A percentile compares a stretch with the other conserved stretches of the same genome.
Evolutionary conservation across 345 rosid species (phyloP).

Genomic region (Stellera chamaejasme): DNA sequence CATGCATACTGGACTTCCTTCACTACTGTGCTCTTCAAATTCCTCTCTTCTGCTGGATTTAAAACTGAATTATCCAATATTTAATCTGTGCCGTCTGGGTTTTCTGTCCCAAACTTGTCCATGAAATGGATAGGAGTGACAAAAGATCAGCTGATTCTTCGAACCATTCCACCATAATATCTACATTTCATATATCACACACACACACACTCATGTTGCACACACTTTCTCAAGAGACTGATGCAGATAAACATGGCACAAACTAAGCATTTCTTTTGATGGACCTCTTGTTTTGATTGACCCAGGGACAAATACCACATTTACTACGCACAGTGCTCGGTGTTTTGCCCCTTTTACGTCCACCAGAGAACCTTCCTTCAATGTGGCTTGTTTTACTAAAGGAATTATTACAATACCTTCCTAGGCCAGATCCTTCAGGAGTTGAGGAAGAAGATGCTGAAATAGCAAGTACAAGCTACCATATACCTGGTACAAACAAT

Average conservation of each 20-base stretch:
- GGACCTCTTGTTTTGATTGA: slow-evolving; percentile 3
- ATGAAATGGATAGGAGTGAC: too few relatives aligned
- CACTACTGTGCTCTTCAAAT: too few relatives aligned
- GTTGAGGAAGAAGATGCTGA: slow-evolving; percentile 45
- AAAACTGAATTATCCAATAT: too few relatives aligned
- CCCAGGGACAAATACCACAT: slow-evolving; percentile 77
- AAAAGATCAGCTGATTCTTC: too few relatives aligned
- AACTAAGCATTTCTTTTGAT: neutral
- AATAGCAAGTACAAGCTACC: slow-evolving; percentile 26
- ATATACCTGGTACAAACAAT: slow-evolving; percentile 26
- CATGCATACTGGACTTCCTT: neutral
- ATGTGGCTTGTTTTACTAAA: slow-evolving; percentile 76
- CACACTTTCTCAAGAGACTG: too few relatives aligned
- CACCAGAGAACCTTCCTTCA: slow-evolving; percentile 72
- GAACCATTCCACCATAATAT: too few relatives aligned
- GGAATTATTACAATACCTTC: slow-evolving; percentile 71
- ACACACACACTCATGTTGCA: too few relatives aligned
- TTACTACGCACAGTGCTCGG: slow-evolving; percentile 75
- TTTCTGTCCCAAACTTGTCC: too few relatives aligned
- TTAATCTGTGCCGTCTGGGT: too few relatives aligned
- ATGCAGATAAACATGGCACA: too few relatives aligned
- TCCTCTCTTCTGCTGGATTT: too few relatives aligned
- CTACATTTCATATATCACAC: too few relatives aligned
- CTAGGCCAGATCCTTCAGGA: slow-evolving; percentile 36
- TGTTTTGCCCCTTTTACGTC: slow-evolving; percentile 62